phyloP scores from a whole-genome alignment of 345 rosid species.

The Psidium guajava region DNA sequence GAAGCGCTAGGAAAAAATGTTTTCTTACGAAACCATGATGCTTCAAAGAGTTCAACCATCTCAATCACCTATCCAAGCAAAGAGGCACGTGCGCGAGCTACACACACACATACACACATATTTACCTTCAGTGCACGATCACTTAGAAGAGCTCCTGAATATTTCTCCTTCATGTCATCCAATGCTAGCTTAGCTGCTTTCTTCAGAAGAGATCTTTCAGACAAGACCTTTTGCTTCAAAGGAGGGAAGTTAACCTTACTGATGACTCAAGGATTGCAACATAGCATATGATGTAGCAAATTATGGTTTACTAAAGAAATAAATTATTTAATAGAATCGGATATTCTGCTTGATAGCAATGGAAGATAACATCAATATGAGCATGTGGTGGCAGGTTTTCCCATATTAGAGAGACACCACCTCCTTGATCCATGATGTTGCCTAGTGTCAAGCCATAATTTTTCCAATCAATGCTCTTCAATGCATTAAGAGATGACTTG shows the following conservation, averaged over 20 bases:
- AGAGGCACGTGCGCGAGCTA: not conserved
- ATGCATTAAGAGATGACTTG: constrained; percentile 34
- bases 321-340: constrained; percentile 11
- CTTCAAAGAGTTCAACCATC: not conserved
- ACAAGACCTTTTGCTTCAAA: constrained; percentile 28
- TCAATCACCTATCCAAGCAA: not conserved
- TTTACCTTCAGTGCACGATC: constrained; percentile 63
- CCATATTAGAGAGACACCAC: constrained; percentile 45
- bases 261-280: constrained; percentile 26
- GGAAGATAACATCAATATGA: constrained; percentile 49
- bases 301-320: not conserved
- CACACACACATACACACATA: no score
- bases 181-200: constrained; percentile 59
- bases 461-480: constrained; percentile 72
- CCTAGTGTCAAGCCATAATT: constrained; percentile 60
- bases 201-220: constrained; percentile 36
- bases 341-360: constrained; percentile 60
- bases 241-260: constrained; percentile 15
- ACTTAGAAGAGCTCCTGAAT: constrained; percentile 62
- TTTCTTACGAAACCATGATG: not conserved
- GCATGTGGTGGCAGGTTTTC: constrained; percentile 45
- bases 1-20: not conserved
- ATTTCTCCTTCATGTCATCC: constrained; percentile 69
- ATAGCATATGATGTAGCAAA: not conserved
- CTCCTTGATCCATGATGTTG: constrained; percentile 35